Conservation (phyloP, 768 basidiomycete species). For the Punctularia strigosozonata region DNA sequence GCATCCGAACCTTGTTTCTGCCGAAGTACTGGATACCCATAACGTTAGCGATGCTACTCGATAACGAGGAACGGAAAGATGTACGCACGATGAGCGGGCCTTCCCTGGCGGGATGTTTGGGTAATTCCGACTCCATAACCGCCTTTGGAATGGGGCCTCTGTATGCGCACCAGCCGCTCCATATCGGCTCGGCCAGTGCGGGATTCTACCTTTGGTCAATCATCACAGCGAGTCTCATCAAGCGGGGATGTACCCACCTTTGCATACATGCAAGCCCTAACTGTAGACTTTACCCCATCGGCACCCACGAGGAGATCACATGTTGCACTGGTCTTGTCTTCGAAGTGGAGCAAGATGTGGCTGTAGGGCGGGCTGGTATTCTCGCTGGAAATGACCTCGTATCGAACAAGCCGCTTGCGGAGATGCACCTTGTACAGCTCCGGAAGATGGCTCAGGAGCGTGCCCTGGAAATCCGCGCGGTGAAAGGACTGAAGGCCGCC, state of each 20-base stretch:
- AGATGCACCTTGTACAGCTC: conserved; percentile 20
- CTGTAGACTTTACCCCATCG: conserved; percentile 30
- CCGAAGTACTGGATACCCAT: too few relatives aligned
- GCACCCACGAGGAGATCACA: conserved; percentile 31
- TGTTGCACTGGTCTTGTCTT: conserved; percentile 20
- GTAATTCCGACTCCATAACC: too few relatives aligned
- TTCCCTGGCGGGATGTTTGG: too few relatives aligned
- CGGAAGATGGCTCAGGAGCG: conserved; percentile 19
- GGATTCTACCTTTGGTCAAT: conserved; percentile 3
- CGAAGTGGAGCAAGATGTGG: conserved; percentile 22
- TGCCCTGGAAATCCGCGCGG: conserved; percentile 24
- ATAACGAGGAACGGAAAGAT: too few relatives aligned
- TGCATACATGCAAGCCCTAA: conserved; percentile 17
- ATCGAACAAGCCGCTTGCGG: conserved; percentile 11
- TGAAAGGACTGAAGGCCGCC: too few relatives aligned
- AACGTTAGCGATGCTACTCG: too few relatives aligned
- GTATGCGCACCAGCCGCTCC: too few relatives aligned
- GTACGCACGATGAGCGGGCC: too few relatives aligned
- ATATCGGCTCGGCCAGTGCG: conserved; percentile 1
- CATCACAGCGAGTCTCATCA: neutral
- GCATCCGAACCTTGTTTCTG: too few relatives aligned
- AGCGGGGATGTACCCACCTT: conserved; percentile 6
- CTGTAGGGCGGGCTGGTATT: neutral
- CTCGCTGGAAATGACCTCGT: conserved; percentile 2
- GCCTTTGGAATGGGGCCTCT: too few relatives aligned